Evolutionary conservation across 2,329 filamentous ascomycete genomes (phyloP), one percentile per base, ranked within the genome.

Genomic region (Cercospora sesami): DNA sequence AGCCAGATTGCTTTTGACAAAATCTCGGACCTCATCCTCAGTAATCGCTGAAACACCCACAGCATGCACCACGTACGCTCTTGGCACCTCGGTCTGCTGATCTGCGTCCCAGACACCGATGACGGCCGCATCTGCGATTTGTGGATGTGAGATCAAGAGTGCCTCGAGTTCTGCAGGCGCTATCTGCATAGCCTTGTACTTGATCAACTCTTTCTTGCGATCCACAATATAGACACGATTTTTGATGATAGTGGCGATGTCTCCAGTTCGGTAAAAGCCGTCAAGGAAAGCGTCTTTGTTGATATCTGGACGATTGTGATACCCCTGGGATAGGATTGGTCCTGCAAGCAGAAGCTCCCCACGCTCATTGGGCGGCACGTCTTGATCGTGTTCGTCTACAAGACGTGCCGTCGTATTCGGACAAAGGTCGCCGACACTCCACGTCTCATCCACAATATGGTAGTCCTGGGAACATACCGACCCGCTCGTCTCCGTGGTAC

Each of bases 61-160:
- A 14, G 21, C 48, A 23, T 23, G 48, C 21, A 51, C 48, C 48
- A 51, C 48, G 12, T 51, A 51, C 10, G 48, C 48, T 21, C 48
- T 51, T 18, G 87, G 87, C 0, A 88, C 79, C 72, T 90, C 87
- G 0, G 87, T 84, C 31, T 62, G 42, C 26, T 42, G 48, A 7
- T 80, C 77, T 5, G 86, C 86, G 68, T 89, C 87, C 0, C 88
- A 90, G 1, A 93, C 83, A 16, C 89, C 89, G 71, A 95, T 92
- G 6, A 95, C 91, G 16, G 91, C 89, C 71, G 88, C 90, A 79
- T 95, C 92, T 48, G 87, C 86, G 16, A 95, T 91, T 14, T 84
- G 84, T 0, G 89, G 87, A 77, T 94, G 91, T 4, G 61, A 61
- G 21, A 57, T 60, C 51, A 68, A 58, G 4, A 64, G 55, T 57